A percentile compares a stretch with the other conserved stretches of the same genome.
phyloP scores from a whole-genome alignment of 225 moss, liverwort and hornwort genomes.

The Antitrichia curtipendula region DNA sequence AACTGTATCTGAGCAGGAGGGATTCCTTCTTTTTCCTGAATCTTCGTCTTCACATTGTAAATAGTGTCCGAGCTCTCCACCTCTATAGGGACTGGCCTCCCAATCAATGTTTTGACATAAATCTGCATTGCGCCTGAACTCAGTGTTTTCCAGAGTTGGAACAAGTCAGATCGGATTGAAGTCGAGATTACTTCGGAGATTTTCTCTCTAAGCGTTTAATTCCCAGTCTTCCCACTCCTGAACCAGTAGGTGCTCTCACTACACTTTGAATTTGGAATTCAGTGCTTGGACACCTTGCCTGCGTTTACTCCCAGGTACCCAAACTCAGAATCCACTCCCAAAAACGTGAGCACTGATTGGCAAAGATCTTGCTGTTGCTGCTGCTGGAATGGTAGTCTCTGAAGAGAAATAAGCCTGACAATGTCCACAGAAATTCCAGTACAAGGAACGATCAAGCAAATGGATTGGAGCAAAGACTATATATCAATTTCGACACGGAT shows the following conservation, averaged over 20 bases:
- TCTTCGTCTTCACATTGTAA: background rate
- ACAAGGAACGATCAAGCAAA: background rate
- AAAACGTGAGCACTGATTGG: background rate
- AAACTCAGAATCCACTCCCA: background rate
- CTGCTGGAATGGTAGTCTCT: background rate
- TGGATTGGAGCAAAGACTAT: background rate
- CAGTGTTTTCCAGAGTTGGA: background rate
- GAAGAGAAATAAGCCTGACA: background rate
- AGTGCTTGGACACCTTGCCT: background rate
- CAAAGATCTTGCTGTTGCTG: background rate
- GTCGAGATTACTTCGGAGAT: background rate
- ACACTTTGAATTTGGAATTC: background rate
- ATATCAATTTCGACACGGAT: no score
- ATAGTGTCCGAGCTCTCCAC: background rate
- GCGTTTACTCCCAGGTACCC: background rate
- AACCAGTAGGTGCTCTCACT: no score
- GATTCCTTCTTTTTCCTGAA: no score
- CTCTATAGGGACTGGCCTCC: rapidly evolving
- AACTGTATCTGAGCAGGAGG: rapidly evolving
- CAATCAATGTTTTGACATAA: background rate
- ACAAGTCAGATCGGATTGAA: background rate
- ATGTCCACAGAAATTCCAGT: background rate
- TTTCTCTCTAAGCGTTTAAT: background rate
- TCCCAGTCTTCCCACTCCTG: background rate
- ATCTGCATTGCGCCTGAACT: background rate